Percentiles rank a stretch among this genome's conserved stretches.
Conservation (phyloP, 306 rosid genomes). For the Lupinus albus region DNA sequence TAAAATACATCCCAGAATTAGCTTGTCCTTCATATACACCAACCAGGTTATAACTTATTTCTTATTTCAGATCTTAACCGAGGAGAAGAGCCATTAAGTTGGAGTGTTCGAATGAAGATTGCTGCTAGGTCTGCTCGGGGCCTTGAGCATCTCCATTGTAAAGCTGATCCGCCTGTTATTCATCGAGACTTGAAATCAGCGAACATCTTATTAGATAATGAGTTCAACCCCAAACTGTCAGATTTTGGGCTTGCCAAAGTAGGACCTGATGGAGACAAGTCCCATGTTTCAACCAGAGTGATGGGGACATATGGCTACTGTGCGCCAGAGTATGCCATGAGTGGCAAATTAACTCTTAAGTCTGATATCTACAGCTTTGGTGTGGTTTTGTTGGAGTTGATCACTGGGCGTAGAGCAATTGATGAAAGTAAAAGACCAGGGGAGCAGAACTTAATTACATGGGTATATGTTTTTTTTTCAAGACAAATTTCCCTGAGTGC, state of each 20-base stretch:
- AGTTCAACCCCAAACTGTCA: conserved; percentile 83
- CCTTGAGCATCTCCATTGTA: conserved; percentile 90
- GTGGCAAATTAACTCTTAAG: conserved; percentile 91
- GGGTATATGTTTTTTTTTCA: conserved; percentile 58
- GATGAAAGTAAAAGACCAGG: conserved; percentile 63
- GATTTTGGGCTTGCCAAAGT: conserved; percentile 97
- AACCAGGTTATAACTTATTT: conserved; percentile 27
- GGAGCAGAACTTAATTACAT: conserved; percentile 85
- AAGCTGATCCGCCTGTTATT: conserved; percentile 92
- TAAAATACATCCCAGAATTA: conserved; percentile 20
- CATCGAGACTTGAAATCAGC: conserved; percentile 95
- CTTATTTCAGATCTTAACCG: conserved; percentile 54
- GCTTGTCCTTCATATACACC: conserved; percentile 9
- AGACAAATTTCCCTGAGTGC: conserved; percentile 19
- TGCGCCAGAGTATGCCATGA: conserved; percentile 98
- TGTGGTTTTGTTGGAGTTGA: conserved; percentile 91
- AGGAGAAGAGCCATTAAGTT: conserved; percentile 66
- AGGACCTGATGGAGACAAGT: conserved; percentile 96
- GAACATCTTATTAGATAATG: conserved; percentile 78
- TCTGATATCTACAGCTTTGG: conserved; percentile 98
- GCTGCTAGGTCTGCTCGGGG: conserved; percentile 92
- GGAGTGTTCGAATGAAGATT: conserved; percentile 81
- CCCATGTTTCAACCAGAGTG: conserved; percentile 96
- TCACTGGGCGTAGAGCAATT: conserved; percentile 87
- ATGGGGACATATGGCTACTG: conserved; percentile 98